These are phyloP conservation scores for Alloteropsis semialata DNA, from an alignment of 176 grass and related monocot genomes.

Conservation along the genomic window DNA sequence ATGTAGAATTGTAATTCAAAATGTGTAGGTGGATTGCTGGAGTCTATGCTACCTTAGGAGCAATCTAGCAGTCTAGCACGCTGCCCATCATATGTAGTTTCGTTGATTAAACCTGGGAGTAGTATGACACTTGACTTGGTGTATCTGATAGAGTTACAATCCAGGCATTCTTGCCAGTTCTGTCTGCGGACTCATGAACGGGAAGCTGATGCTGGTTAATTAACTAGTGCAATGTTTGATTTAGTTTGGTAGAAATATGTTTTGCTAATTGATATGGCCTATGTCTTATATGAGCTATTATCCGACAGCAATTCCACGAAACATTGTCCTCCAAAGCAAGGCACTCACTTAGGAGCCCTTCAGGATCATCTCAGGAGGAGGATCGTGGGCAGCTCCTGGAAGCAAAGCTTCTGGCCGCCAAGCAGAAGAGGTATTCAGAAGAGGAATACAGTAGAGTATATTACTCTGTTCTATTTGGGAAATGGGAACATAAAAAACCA, in stretches of 20 bases:
- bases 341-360: slow-evolving; percentile 49
- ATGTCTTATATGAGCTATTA: neutral
- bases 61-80: neutral
- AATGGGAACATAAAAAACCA: neutral
- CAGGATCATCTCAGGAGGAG: slow-evolving; percentile 72
- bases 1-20: neutral
- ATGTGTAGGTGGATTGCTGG: neutral
- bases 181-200: neutral
- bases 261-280: neutral
- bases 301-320: slow-evolving; percentile 81
- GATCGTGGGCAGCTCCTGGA: slow-evolving; percentile 69
- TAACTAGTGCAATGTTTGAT: neutral
- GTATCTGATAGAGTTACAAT: neutral
- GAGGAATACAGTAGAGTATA: neutral
- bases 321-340: slow-evolving; percentile 80
- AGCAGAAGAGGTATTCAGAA: slow-evolving; percentile 73
- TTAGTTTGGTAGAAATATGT: neutral
- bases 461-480: neutral
- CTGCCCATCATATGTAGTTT: neutral
- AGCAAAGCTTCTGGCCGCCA: slow-evolving; percentile 69
- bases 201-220: neutral
- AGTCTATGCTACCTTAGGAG: neutral
- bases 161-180: neutral
- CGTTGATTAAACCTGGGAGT: neutral
- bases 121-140: neutral